Base-by-base conservation (phyloP, 2,329 filamentous ascomycete genomes). In the Aaosphaeria pasadenensis region DNA sequence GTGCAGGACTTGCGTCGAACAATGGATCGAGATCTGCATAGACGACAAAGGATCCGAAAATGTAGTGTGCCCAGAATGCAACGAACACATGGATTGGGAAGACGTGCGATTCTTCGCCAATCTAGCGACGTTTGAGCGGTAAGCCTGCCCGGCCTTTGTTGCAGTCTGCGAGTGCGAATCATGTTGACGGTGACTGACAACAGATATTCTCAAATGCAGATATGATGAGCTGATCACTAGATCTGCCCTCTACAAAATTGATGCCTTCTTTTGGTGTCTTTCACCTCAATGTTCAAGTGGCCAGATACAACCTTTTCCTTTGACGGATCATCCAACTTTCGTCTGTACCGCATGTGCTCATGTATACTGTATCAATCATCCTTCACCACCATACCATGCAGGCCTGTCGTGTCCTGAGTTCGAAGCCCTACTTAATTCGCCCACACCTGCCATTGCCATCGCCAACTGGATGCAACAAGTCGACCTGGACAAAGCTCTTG, bases 371-470 rank as follows among this genome's bases (percentile, higher is more conserved):
- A 49, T 69, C 2, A 53, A 49, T 5, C 68, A 71, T 48, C 57
- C 63, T 41, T 47, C 54, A 4, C 35, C 51, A 6, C 42, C 54
- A 5, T 72, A 70, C 67, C 70, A 72, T 41, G 44, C 40, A 1
- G 60, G 56, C 24, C 63, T 71, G 45, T 69, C 64, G 1, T 73
- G 70, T 50, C 46, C 49, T 9, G 49, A 66, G 35, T 72, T 67
- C 50, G 62, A 67, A 2, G 58, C 64, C 30, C 56, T 68, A 45
- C 43, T 30, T 33, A 30, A 17, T n/a, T 13, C 45, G 17, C 39
- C 7, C 13, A 13, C 30, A 38, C 30, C 28, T 31, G 38, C 4
- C 35, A 45, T 45, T 30, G 42, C 5, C 28, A 36, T n/a, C 29
- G 6, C 17, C 40, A 43, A 44, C n/a, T 9, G 17, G 17, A 24